Evolutionary conservation across 257 asterid species (phyloP), one percentile per base, ranked within the genome.

Genomic region (Nicotiana undulata): DNA sequence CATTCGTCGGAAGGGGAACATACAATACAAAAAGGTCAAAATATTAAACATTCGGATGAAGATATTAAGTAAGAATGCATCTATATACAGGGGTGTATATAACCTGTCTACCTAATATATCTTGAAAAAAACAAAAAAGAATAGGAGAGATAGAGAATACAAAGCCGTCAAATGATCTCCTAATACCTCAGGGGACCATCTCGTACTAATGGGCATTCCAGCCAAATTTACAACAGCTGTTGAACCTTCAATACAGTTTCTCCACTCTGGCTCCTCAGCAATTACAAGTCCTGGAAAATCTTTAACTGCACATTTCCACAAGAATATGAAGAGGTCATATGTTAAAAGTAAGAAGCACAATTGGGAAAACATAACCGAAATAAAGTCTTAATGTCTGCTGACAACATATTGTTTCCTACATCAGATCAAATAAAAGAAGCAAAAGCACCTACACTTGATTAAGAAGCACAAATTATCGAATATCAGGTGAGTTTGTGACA

Each of bases 181-280:
- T 12, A 44, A 79, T 88, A 95, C 98, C 92, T 91, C 97, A 4
- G 97, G 88, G 22, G 98, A 91, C 98, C 99, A 93, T 90, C 99
- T 93, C 3, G 93, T 89, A 87, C 97, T 92, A 84, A 93, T 90
- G 32, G 99, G 92, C 87, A 82, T n/a, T 79, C 99, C 99, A 44
- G 99, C 99, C 87, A 95, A 85, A 89, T 95, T 93, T 75, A 95
- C 98, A 17, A 95, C 97, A 52, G 97, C 98, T 7, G 97, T 91
- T 37, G 99, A 95, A 58, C 97, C 96, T 81, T 84, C 91, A 84
- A 95, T 91, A 88, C 91, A 89, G 72, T 88, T 87, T 85, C 78
- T 87, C 99, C 99, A 95, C 79, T 92, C 96, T 22, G 90, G 76
- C 88, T 93, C 97, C 85, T 91, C 99, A 1, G 97, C 97, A 74